A percentile compares a stretch with the other conserved stretches of the same genome.
phyloP scores from a whole-genome alignment of 2,329 filamentous ascomycete genomes.

The Pseudogymnoascus pannorum region DNA sequence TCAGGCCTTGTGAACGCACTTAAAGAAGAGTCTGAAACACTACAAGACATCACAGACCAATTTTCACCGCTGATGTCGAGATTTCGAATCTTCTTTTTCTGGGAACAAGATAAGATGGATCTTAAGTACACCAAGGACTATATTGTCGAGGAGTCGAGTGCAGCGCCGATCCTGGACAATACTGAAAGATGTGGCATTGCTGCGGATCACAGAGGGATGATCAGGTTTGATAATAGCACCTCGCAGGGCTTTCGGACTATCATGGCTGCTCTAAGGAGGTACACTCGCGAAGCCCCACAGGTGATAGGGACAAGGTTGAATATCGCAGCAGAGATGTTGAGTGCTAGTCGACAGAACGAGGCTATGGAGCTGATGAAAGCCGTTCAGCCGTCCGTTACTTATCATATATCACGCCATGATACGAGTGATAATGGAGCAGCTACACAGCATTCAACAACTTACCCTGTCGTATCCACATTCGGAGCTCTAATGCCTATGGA shows the following conservation, averaged over 20 bases:
- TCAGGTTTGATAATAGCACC: background rate
- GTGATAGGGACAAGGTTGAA: background rate
- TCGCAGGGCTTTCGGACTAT: background rate
- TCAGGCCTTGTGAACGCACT: slow-evolving; percentile 47
- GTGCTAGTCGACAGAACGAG: background rate
- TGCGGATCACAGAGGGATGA: slow-evolving; percentile 12
- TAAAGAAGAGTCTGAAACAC: slow-evolving; percentile 36
- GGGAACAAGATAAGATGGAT: slow-evolving; percentile 33
- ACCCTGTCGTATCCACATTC: background rate
- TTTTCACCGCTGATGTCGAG: slow-evolving; percentile 32
- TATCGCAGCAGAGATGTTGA: background rate
- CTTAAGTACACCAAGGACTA: slow-evolving; percentile 38
- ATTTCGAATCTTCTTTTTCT: slow-evolving; percentile 34
- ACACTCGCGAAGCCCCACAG: background rate
- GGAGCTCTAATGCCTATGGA: background rate
- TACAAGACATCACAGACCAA: slow-evolving; percentile 33
- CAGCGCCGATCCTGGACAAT: slow-evolving; percentile 46
- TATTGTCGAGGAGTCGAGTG: slow-evolving; percentile 61
- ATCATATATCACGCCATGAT: background rate
- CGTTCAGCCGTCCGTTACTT: background rate
- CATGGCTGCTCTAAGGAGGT: background rate
- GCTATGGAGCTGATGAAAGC: background rate
- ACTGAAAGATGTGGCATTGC: slow-evolving; percentile 30
- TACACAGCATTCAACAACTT: background rate
- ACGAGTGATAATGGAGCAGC: background rate